These are phyloP conservation scores for Cladosporium velox DNA, from an alignment of 2,329 filamentous ascomycete genomes.

Conservation along the genomic window DNA sequence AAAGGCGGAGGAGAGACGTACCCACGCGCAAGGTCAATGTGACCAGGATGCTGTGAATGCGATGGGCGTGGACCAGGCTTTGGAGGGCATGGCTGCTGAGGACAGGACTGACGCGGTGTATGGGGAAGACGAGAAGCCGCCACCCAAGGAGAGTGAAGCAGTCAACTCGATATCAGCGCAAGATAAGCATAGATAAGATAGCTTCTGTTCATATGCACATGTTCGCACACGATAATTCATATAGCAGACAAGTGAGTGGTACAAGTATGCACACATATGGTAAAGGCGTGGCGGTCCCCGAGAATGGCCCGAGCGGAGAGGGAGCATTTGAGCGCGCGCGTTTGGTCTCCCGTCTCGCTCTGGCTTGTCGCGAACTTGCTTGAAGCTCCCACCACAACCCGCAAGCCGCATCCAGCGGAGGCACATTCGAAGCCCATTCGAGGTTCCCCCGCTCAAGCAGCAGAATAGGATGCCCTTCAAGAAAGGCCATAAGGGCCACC, in stretches of 20 bases:
- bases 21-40: slow-evolving; percentile 28
- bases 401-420: slow-evolving; percentile 6
- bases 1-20: slow-evolving; percentile 21
- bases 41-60: slow-evolving; percentile 32
- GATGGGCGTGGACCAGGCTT: slow-evolving; percentile 30
- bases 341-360: not conserved
- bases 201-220: not conserved
- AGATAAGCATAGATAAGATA: not conserved
- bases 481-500: slow-evolving; percentile 31
- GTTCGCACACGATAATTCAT: not conserved
- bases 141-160: not conserved
- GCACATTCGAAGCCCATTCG: slow-evolving; percentile 7
- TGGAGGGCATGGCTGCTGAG: slow-evolving; percentile 34
- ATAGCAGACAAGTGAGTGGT: not conserved
- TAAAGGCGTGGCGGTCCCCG: not conserved
- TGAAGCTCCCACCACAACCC: slow-evolving; percentile 8
- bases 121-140: slow-evolving; percentile 29
- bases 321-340: not conserved
- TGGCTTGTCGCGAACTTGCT: not conserved
- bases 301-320: not conserved
- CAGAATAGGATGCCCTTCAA: slow-evolving; percentile 33
- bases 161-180: not conserved
- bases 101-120: slow-evolving; percentile 26
- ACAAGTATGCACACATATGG: not conserved
- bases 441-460: not conserved